These are phyloP conservation scores for Microdochium bolleyi DNA, from an alignment of 2,329 filamentous ascomycete genomes.

Conservation along the genomic window DNA sequence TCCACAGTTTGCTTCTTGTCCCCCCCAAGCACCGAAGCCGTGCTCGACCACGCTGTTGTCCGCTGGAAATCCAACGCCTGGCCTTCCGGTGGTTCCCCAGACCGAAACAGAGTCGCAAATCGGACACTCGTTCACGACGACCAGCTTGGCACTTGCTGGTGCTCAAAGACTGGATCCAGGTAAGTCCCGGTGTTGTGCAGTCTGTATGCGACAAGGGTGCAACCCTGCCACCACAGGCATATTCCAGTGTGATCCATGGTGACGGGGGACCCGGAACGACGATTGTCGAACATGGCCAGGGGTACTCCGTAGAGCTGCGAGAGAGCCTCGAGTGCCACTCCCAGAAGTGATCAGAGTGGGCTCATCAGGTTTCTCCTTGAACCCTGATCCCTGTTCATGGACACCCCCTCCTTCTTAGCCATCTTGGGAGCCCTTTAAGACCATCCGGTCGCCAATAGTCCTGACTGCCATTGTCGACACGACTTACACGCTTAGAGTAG, in stretches of 20 bases:
- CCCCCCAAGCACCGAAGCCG: no score
- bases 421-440: background rate
- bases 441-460: constrained; percentile 12
- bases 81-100: no score
- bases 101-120: no score
- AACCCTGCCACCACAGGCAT: background rate
- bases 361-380: background rate
- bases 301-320: background rate
- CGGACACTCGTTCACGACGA: no score
- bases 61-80: no score
- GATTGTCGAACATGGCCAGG: background rate
- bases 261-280: background rate
- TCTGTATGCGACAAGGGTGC: no score
- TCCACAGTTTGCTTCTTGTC: no score
- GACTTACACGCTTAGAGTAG: no score
- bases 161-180: no score
- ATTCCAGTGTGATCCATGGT: background rate
- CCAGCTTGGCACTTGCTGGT: no score
- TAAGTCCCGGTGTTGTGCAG: no score
- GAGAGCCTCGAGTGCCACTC: background rate
- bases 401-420: background rate
- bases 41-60: no score
- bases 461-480: background rate
- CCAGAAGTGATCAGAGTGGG: background rate
- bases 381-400: background rate